Base-by-base conservation (phyloP, 2,329 filamentous ascomycete species). In the Xylaria sp. region DNA sequence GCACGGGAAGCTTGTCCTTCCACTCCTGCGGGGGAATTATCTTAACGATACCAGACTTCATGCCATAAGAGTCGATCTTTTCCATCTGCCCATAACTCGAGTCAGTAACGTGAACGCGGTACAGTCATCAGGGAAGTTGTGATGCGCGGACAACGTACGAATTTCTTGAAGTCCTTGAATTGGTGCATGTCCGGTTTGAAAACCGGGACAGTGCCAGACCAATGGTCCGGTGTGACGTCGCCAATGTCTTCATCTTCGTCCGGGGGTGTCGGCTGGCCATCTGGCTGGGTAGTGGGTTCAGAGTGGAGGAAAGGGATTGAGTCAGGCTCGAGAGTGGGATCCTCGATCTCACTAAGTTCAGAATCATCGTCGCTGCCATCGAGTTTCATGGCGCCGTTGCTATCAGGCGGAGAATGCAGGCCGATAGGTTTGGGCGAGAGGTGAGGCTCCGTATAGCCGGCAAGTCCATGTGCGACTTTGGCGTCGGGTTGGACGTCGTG, bases 1-100 rank as follows among this genome's bases (percentile, higher is more conserved):
- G 86, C 37, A 85, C 81, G 15, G 91, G 91, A 37, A 95, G 87
- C 25, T 87, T 83, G 66, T 93, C 87, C 77, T 86, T 95, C 95
- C 95, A 99, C 85, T 98, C 93, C 71, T 90, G 80, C 0, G 95
- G 95, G 27, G 95, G 93, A 54, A 98, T 90, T 60, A 99, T 90
- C 79, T 99, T 98, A 73, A 98, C 88, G 70, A 99, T 97, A 35
- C 95, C 95, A 21, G 93, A 95, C 78, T 92, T 92, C 95, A 99
- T 99, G 71, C 95, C 95, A 75, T 97, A 97, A 67, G 88, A 87
- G 76, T 99, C 92, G 64, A 99, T 87, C 77, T 92, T 93, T 73
- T 88, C 87, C 83, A 89, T 88, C 86, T 89, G 63, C 27, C 44
- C 43, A 54, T n/a, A 35, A n/a, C 4, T 17, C 7, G 27, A 27